A percentile compares a stretch with the other conserved stretches of the same genome.
Evolutionary conservation across 768 basidiomycete genomes (phyloP).

Genomic region (Kwoniella shandongensis): DNA sequence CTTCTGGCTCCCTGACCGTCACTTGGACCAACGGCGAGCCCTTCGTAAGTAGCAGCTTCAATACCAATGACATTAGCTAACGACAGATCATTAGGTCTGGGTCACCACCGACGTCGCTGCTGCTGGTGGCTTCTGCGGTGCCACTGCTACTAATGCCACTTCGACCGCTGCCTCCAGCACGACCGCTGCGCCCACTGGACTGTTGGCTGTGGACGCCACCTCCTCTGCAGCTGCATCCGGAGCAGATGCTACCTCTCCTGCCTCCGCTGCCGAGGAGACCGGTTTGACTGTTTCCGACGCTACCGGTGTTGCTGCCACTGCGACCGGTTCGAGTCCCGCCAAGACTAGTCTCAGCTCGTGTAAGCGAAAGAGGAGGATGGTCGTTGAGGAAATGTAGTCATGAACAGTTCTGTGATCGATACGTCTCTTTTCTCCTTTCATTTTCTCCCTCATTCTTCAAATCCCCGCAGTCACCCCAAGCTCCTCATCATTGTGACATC

Average conservation of each 20-base stretch:
- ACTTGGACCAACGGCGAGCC: slow-evolving; percentile 35
- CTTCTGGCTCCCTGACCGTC: slow-evolving; percentile 24
- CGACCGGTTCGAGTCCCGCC: too few species aligned
- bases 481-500: too few species aligned
- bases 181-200: too few species aligned
- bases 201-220: too few species aligned
- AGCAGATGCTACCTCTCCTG: not conserved
- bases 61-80: not conserved
- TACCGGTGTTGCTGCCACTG: too few species aligned
- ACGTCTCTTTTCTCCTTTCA: too few species aligned
- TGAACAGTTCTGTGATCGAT: not conserved
- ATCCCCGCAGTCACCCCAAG: too few species aligned
- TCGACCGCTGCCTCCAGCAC: slow-evolving; percentile 2
- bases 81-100: slow-evolving; percentile 14
- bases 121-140: slow-evolving; percentile 19
- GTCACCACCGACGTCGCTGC: slow-evolving; percentile 18
- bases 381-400: slow-evolving; percentile 3
- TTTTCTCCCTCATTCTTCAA: too few species aligned
- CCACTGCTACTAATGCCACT: not conserved
- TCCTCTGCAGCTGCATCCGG: not conserved
- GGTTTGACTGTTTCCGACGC: too few species aligned
- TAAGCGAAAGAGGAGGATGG: slow-evolving; percentile 13
- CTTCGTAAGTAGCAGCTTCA: slow-evolving; percentile 22
- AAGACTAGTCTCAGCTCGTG: not conserved
- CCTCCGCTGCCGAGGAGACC: too few species aligned